Conservation (phyloP, 345 rosid species). For the Bruguiera parviflora region DNA sequence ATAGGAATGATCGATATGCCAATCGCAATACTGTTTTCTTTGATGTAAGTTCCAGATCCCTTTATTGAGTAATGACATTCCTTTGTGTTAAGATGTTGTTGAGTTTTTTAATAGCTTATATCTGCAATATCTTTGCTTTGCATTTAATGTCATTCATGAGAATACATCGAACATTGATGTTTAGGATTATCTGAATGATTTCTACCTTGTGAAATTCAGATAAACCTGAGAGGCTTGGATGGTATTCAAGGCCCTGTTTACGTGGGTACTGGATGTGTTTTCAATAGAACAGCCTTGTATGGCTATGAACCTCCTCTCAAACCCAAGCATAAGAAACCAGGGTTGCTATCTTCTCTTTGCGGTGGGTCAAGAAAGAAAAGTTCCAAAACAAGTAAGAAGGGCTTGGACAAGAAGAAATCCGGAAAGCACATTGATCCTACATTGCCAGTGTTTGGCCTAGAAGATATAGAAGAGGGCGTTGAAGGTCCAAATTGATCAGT, state of each 20-base stretch:
- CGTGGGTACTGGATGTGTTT: conserved; percentile 98
- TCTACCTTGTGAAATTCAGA: conserved; percentile 41
- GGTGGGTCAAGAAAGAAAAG: conserved; percentile 85
- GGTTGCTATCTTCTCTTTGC: conserved; percentile 71
- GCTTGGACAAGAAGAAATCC: conserved; percentile 80
- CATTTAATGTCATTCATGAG: neutral
- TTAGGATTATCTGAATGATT: neutral
- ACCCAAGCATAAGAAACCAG: conserved; percentile 75
- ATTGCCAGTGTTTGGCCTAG: conserved; percentile 83
- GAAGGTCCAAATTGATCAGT: conserved; percentile 55
- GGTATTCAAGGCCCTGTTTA: conserved; percentile 99
- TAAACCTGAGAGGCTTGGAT: conserved; percentile 94
- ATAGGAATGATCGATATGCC: conserved; percentile 78
- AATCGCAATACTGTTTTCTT: conserved; percentile 90
- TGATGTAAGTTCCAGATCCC: conserved; percentile 47
- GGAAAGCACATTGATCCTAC: conserved; percentile 83
- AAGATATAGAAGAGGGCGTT: conserved; percentile 96
- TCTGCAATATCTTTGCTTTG: neutral
- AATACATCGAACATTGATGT: neutral
- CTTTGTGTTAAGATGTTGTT: neutral
- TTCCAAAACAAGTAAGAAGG: conserved; percentile 66
- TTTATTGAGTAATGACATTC: neutral
- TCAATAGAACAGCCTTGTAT: conserved; percentile 91
- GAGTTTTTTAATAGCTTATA: neutral
- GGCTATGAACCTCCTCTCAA: conserved; percentile 96